These are phyloP conservation scores for Cordyceps cateniannulata DNA, from an alignment of 2,329 filamentous ascomycete genomes.

Conservation along the genomic window DNA sequence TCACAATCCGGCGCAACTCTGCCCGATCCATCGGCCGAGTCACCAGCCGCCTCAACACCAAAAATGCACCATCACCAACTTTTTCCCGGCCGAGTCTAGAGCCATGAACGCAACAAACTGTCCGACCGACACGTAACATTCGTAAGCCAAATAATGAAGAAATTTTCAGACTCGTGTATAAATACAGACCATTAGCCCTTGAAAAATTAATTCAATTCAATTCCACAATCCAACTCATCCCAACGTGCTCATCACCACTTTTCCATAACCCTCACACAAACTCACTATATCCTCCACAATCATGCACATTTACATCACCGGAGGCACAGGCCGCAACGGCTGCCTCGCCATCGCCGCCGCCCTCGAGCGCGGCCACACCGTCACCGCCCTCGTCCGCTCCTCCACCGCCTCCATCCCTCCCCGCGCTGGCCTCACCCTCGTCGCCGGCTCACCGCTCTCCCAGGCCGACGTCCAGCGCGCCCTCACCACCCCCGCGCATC, in stretches of 20 bases:
- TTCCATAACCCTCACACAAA: background rate
- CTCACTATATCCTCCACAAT: background rate
- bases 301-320: conserved; percentile 41
- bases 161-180: background rate
- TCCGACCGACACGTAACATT: conserved; percentile 6
- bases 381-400: conserved; percentile 41
- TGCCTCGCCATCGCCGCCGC: conserved; percentile 34
- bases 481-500: conserved; percentile 22
- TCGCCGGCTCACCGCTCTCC: conserved; percentile 32
- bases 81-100: background rate
- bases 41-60: background rate
- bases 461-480: conserved; percentile 30
- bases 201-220: background rate
- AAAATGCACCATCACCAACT: background rate
- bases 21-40: conserved; percentile 1
- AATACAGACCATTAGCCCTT: background rate
- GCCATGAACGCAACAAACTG: background rate
- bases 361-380: conserved; percentile 32
- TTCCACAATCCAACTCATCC: background rate
- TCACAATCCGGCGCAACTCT: background rate
- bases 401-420: conserved; percentile 23
- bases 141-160: background rate
- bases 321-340: conserved; percentile 41
- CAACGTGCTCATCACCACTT: background rate
- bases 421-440: conserved; percentile 28